A percentile compares a stretch with the other conserved stretches of the same genome.
These are phyloP conservation scores for Phytopythium oedochilum DNA, from an alignment of 352 stramenopile species.

Conservation along the genomic window DNA sequence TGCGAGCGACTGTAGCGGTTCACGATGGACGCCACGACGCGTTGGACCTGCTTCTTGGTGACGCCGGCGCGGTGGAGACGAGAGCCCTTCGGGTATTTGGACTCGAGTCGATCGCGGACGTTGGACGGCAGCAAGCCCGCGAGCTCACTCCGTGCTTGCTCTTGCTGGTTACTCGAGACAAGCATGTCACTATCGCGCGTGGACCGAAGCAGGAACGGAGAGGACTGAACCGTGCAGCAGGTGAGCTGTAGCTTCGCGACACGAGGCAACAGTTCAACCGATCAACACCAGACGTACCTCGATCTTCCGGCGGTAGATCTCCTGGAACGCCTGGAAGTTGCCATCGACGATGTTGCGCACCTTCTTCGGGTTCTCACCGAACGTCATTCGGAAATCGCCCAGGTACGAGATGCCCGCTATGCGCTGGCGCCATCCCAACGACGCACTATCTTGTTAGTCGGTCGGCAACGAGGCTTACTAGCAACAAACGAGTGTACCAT, in stretches of 20 bases:
- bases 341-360: conserved; percentile 89
- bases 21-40: conserved; percentile 60
- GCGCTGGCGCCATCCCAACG: conserved; percentile 42
- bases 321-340: conserved; percentile 68
- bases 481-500: too few species aligned
- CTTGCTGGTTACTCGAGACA: conserved; percentile 39
- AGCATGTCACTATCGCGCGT: conserved; percentile 35
- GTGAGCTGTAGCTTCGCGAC: background rate
- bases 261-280: background rate
- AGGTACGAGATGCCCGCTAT: conserved; percentile 89
- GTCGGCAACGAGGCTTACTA: background rate
- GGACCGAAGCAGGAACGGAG: conserved; percentile 54
- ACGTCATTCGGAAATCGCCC: conserved; percentile 88
- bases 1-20: conserved; percentile 83
- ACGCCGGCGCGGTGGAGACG: conserved; percentile 18
- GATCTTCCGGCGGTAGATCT: conserved; percentile 75
- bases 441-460: background rate
- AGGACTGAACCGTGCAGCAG: conserved; percentile 34
- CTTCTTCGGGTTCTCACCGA: conserved; percentile 89
- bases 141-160: conserved; percentile 31
- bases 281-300: conserved; percentile 33
- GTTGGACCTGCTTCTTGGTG: conserved; percentile 67
- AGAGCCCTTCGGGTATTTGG: conserved; percentile 20
- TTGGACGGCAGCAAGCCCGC: conserved; percentile 50
- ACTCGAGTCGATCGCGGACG: conserved; percentile 28